Percentiles rank a stretch among this genome's conserved stretches.
Conservation (phyloP, 164 flowering plant genomes). For the Piper betle region DNA sequence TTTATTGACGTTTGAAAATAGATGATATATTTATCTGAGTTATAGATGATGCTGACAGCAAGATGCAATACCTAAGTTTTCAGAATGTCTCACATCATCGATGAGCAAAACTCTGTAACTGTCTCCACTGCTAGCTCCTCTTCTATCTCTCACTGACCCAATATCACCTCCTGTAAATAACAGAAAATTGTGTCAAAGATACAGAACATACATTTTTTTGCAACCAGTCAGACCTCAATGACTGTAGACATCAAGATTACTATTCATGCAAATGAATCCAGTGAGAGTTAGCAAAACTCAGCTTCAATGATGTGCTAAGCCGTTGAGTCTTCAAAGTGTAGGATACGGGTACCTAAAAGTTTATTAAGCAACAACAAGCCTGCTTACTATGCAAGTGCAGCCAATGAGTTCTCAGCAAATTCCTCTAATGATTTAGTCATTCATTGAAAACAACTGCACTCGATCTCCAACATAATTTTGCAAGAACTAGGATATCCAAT, state of each 20-base stretch:
- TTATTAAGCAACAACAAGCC: too few relatives aligned
- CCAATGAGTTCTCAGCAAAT: too few relatives aligned
- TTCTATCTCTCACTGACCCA: constrained; percentile 16
- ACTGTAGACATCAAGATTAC: neutral
- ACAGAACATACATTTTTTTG: neutral
- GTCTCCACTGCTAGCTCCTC: constrained; percentile 24
- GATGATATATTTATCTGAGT: neutral
- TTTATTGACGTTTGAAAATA: neutral
- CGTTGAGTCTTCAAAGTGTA: too few relatives aligned
- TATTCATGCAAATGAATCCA: neutral
- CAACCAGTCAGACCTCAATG: neutral
- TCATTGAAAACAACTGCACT: too few relatives aligned
- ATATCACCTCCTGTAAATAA: constrained; percentile 31
- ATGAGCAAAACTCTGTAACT: constrained; percentile 33
- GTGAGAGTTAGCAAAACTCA: neutral
- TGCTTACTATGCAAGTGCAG: too few relatives aligned
- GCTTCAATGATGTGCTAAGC: too few relatives aligned
- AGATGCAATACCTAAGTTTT: constrained; percentile 19
- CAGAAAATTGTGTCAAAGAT: neutral
- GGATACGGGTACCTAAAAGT: too few relatives aligned
- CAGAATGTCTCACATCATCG: constrained; percentile 31
- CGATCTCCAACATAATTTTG: too few relatives aligned
- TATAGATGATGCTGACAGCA: neutral
- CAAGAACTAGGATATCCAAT: too few relatives aligned
- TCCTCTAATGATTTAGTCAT: too few relatives aligned